A percentile compares a stretch with the other conserved stretches of the same genome.
phyloP scores from a whole-genome alignment of 192 early-diverging fungal genomes.

The Mortierella antarctica region DNA sequence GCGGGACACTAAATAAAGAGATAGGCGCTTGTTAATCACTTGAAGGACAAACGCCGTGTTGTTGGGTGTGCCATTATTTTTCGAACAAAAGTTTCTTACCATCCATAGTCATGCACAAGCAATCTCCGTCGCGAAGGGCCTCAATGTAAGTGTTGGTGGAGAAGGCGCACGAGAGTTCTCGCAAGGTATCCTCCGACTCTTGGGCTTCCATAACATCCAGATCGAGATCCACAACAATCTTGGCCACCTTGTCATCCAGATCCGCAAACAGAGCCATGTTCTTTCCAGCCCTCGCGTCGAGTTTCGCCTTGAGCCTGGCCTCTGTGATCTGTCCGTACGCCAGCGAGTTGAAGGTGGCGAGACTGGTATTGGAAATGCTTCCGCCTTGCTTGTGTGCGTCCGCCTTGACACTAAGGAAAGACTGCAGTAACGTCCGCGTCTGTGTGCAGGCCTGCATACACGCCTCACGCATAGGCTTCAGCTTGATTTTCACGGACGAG shows the following conservation, averaged over 20 bases:
- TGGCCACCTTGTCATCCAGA: slow-evolving; percentile 41
- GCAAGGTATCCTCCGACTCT: slow-evolving; percentile 34
- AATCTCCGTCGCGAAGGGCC: slow-evolving; percentile 52
- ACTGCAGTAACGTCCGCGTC: slow-evolving; percentile 32
- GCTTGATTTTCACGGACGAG: slow-evolving; percentile 20
- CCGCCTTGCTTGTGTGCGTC: slow-evolving; percentile 50
- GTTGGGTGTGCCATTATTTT: background rate
- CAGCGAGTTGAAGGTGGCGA: slow-evolving; percentile 55
- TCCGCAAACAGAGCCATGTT: slow-evolving; percentile 52
- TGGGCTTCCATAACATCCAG: slow-evolving; percentile 44
- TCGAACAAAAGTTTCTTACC: slow-evolving; percentile 9
- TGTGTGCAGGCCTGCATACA: slow-evolving; percentile 36
- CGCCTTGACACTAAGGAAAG: slow-evolving; percentile 39
- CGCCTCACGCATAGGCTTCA: slow-evolving; percentile 5
- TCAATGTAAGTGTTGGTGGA: slow-evolving; percentile 56
- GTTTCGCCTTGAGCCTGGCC: slow-evolving; percentile 45
- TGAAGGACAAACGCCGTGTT: background rate
- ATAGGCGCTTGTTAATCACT: background rate
- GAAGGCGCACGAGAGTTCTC: slow-evolving; percentile 46
- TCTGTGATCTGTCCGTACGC: slow-evolving; percentile 54
- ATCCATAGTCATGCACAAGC: slow-evolving; percentile 57
- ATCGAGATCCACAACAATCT: slow-evolving; percentile 40
- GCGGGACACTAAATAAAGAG: slow-evolving; percentile 29
- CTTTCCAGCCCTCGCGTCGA: slow-evolving; percentile 50
- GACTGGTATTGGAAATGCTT: slow-evolving; percentile 48